phyloP scores from a whole-genome alignment of 192 early-diverging fungal genomes.

The Coemansia sp. region DNA sequence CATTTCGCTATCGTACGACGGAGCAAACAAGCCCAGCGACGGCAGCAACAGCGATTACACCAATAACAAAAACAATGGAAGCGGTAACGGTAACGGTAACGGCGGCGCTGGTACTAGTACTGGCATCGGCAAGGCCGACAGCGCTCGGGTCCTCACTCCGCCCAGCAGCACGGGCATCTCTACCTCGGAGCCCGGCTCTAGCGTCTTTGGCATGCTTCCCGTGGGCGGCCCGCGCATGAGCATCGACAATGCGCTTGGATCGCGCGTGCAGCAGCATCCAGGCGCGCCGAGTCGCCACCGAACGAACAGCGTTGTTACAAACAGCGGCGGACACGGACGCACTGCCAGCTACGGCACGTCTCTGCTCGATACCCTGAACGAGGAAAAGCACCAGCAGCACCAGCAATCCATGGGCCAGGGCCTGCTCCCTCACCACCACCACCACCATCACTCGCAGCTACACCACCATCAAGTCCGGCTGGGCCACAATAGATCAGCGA shows the following conservation, averaged over 20 bases:
- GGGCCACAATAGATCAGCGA: conserved; percentile 10
- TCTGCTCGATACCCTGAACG: conserved; percentile 51
- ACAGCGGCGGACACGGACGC: conserved; percentile 35
- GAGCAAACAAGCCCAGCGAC: not conserved
- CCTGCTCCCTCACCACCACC: not conserved
- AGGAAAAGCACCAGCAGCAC: conserved; percentile 24
- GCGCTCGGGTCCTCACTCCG: conserved; percentile 11
- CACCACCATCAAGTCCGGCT: not conserved
- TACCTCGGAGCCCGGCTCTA: not conserved
- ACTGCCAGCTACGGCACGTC: conserved; percentile 53
- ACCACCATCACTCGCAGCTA: conserved; percentile 3
- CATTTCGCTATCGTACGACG: conserved; percentile 28
- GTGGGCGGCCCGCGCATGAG: not conserved
- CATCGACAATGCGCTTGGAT: conserved; percentile 12
- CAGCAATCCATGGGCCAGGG: not conserved
- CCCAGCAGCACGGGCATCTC: not conserved
- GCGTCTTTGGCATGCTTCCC: conserved; percentile 16
- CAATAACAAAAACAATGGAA: not conserved
- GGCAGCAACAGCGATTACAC: not conserved
- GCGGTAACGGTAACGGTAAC: not conserved
- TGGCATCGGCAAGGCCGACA: conserved; percentile 9
- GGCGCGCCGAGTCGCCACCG: not conserved
- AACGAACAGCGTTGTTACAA: conserved; percentile 11
- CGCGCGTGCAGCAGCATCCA: not conserved
- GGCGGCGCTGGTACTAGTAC: not conserved